These are phyloP conservation scores for Euphrasia arctica DNA, from an alignment of 305 asterid genomes.

Conservation along the genomic window DNA sequence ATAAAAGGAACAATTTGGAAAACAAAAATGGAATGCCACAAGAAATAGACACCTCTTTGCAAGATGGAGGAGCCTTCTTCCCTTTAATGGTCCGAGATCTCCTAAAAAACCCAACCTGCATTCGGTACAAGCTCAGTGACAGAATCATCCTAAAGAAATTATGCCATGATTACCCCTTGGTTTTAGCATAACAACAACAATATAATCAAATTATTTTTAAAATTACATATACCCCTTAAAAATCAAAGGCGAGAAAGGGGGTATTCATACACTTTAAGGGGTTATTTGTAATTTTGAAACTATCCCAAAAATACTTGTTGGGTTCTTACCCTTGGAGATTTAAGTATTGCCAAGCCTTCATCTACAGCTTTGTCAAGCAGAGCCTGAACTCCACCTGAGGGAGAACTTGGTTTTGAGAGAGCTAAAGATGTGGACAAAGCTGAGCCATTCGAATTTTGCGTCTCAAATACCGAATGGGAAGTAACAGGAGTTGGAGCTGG, in stretches of 20 bases:
- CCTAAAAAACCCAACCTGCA: slow-evolving; percentile 87
- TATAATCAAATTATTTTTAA: background rate
- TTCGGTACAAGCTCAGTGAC: slow-evolving; percentile 17
- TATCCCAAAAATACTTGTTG: background rate
- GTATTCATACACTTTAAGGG: background rate
- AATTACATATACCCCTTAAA: background rate
- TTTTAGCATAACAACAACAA: background rate
- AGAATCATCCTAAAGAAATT: slow-evolving; percentile 5
- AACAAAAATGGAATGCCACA: background rate
- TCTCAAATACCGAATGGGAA: slow-evolving; percentile 35
- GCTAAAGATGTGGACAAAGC: slow-evolving; percentile 63
- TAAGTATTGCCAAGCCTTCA: slow-evolving; percentile 70
- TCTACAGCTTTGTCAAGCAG: slow-evolving; percentile 65
- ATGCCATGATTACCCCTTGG: background rate
- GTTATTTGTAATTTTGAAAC: background rate
- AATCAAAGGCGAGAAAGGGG: background rate
- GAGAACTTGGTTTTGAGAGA: slow-evolving; percentile 41
- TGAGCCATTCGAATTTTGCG: slow-evolving; percentile 61
- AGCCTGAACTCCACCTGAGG: slow-evolving; percentile 42
- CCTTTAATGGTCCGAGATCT: slow-evolving; percentile 89
- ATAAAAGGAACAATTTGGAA: background rate
- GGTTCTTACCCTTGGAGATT: slow-evolving; percentile 72
- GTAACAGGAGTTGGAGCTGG: slow-evolving; percentile 49
- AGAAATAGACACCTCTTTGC: slow-evolving; percentile 66
- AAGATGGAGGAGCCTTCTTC: slow-evolving; percentile 70